phyloP scores from a whole-genome alignment of 2,329 filamentous ascomycete species.

The Pseudogymnoascus sp. region DNA sequence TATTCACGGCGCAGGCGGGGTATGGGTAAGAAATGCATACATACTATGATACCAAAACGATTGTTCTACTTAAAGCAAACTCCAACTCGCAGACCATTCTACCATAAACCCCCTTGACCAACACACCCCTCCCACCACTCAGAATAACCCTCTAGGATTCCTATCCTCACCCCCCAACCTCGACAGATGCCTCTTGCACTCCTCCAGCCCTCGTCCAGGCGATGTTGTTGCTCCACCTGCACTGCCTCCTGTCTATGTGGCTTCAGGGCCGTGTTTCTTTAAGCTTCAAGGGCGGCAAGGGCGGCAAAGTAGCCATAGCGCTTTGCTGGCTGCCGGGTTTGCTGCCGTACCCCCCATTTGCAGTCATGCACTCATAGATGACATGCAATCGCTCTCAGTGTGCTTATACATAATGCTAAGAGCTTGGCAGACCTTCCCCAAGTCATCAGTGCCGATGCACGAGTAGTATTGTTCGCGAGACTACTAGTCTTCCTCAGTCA shows the following conservation, averaged over 20 bases:
- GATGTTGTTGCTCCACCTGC: background rate
- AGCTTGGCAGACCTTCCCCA: background rate
- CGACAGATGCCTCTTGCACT: background rate
- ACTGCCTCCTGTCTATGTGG: background rate
- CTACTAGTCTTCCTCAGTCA: background rate
- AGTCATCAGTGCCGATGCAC: background rate
- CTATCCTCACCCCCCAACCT: background rate
- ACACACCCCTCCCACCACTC: background rate
- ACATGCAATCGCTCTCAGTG: no score
- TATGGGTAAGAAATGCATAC: slow-evolving; percentile 8
- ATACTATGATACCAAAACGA: slow-evolving; percentile 7
- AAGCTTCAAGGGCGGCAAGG: no score
- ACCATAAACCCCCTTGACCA: background rate
- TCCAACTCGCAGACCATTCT: background rate
- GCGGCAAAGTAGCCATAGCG: background rate
- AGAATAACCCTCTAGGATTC: background rate
- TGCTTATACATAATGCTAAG: no score
- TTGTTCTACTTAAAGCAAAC: background rate
- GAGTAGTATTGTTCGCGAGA: background rate
- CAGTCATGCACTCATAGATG: no score
- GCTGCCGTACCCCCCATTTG: no score
- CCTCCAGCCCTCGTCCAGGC: no score
- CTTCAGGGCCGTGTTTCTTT: background rate
- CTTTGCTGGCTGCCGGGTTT: background rate
- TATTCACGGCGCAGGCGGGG: background rate